Conservation (phyloP, 225 moss, liverwort and hornwort genomes). For the Marchantia polymorpha region DNA sequence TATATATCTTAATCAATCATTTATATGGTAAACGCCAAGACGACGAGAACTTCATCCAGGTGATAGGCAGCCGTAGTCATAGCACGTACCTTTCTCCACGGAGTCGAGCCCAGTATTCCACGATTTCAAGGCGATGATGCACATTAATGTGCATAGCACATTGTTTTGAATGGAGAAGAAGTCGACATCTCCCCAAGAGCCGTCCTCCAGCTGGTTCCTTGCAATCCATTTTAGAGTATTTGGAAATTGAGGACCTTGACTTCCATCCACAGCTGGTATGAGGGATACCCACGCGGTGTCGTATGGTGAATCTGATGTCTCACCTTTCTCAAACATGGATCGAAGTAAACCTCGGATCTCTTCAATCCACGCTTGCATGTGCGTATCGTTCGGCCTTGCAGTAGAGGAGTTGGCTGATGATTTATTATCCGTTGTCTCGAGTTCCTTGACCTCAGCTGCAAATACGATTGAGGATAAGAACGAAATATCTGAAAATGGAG, state of each 20-base stretch:
- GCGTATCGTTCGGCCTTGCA: no score
- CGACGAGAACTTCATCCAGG: no score
- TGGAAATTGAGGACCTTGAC: constrained; percentile 56
- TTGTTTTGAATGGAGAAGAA: constrained; percentile 54
- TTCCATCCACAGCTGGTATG: constrained; percentile 58
- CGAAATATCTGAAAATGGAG: no score
- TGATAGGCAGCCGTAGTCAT: no score
- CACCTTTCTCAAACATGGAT: constrained; percentile 43
- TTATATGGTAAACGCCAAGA: no score
- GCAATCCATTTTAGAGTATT: constrained; percentile 58
- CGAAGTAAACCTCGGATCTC: constrained; percentile 41
- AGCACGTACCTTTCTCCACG: constrained; percentile 42
- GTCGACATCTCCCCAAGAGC: constrained; percentile 60
- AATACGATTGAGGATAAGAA: no score
- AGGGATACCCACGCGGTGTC: constrained; percentile 86
- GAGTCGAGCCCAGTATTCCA: constrained; percentile 49
- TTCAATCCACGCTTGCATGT: constrained; percentile 46
- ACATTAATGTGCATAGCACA: constrained; percentile 52
- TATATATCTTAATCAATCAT: no score
- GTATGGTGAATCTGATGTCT: constrained; percentile 54
- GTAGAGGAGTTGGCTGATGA: no score
- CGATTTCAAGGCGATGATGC: constrained; percentile 54
- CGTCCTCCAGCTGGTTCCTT: constrained; percentile 60
- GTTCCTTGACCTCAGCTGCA: no score
- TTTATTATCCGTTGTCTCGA: no score